phyloP scores from a whole-genome alignment of 1,284 basidiomycete genomes.

The Cutaneotrichosporon mucoides region DNA sequence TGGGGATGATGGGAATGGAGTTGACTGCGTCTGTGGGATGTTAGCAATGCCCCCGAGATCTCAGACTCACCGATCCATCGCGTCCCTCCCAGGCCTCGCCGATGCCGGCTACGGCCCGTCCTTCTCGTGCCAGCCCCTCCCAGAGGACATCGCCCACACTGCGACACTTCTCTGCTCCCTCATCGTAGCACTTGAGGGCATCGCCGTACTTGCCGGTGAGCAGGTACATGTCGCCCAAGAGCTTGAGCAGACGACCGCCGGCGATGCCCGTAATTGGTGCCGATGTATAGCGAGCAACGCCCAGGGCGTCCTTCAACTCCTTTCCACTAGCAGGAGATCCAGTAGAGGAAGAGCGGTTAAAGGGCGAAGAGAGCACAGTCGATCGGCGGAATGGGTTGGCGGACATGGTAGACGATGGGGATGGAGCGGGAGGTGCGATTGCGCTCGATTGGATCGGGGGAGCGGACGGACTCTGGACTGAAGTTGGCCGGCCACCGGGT shows the following conservation, averaged over 20 bases:
- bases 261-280: slow-evolving; percentile 37
- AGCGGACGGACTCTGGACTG: slow-evolving; percentile 36
- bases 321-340: slow-evolving; percentile 3
- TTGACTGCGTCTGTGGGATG: slow-evolving; percentile 26
- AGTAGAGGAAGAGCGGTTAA: slow-evolving; percentile 32
- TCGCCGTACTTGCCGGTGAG: slow-evolving; percentile 75
- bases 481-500: slow-evolving; percentile 40
- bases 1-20: slow-evolving; percentile 37
- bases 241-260: slow-evolving; percentile 65
- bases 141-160: slow-evolving; percentile 70
- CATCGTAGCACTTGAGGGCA: slow-evolving; percentile 76
- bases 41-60: neutral
- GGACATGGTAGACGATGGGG: slow-evolving; percentile 19
- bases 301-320: neutral
- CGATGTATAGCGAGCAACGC: slow-evolving; percentile 30
- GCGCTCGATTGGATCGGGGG: slow-evolving; percentile 41
- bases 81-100: slow-evolving; percentile 75
- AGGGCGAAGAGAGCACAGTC: slow-evolving; percentile 32
- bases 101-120: slow-evolving; percentile 69
- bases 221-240: slow-evolving; percentile 82
- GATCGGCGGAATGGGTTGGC: slow-evolving; percentile 43
- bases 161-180: slow-evolving; percentile 70
- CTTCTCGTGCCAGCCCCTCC: slow-evolving; percentile 82
- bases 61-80: slow-evolving; percentile 58
- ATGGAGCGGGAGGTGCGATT: slow-evolving; percentile 28